Conservation (phyloP, 2,329 filamentous ascomycete species). For the Neonectria hederae region DNA sequence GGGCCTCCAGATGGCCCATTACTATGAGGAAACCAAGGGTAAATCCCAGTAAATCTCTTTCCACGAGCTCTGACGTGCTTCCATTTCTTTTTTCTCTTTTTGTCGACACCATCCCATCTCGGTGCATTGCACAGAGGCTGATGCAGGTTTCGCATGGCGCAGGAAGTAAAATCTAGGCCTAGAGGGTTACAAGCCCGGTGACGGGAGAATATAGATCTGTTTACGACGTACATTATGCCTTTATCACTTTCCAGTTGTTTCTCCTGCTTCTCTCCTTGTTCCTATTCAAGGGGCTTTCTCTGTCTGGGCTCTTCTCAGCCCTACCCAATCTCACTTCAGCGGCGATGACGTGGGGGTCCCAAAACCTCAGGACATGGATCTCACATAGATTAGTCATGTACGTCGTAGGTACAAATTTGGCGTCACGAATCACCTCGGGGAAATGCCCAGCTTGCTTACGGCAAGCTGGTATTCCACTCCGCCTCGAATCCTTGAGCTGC, state of each 20-base stretch:
- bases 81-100: conserved; percentile 25
- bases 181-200: conserved; percentile 30
- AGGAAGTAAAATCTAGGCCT: conserved; percentile 44
- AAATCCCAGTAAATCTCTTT: conserved; percentile 48
- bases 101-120: conserved; percentile 23
- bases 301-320: background rate
- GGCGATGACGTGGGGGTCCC: conserved; percentile 3
- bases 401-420: background rate
- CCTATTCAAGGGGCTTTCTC: background rate
- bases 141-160: conserved; percentile 39
- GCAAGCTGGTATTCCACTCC: background rate
- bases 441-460: background rate
- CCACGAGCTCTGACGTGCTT: background rate
- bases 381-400: background rate
- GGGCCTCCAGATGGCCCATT: conserved; percentile 96
- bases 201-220: conserved; percentile 32
- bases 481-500: background rate
- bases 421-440: background rate
- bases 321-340: background rate
- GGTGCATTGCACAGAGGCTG: conserved; percentile 34
- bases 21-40: conserved; percentile 73
- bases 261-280: background rate
- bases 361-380: background rate
- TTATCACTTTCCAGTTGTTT: background rate
- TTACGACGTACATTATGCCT: background rate